Conservation (phyloP, 1,284 basidiomycete species). For the Cryptococcus amylolentus region DNA sequence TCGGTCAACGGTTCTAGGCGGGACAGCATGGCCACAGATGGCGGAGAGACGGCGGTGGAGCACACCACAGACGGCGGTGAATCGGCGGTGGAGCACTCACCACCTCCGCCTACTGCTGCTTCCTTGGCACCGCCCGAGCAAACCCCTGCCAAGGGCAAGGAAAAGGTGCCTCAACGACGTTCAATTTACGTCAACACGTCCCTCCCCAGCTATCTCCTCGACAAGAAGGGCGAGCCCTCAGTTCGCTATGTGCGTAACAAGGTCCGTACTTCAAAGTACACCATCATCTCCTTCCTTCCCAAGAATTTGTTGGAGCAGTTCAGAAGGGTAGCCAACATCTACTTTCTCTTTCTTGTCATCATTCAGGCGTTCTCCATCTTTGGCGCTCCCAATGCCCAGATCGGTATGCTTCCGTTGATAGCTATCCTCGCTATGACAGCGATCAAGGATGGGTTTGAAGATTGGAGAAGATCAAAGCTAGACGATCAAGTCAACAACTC, state of each 20-base stretch:
- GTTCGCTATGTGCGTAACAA: slow-evolving; percentile 84
- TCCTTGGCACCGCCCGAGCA: background rate
- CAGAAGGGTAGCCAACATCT: slow-evolving; percentile 84
- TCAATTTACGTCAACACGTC: slow-evolving; percentile 72
- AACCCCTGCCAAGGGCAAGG: slow-evolving; percentile 6
- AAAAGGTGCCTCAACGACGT: slow-evolving; percentile 52
- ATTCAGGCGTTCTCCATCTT: slow-evolving; percentile 89
- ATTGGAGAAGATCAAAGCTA: slow-evolving; percentile 77
- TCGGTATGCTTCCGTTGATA: slow-evolving; percentile 80
- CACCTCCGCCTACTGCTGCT: background rate
- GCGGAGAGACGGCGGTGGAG: background rate
- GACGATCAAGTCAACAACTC: slow-evolving; percentile 66
- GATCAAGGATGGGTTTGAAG: slow-evolving; percentile 92
- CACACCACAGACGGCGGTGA: background rate
- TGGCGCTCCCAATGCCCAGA: slow-evolving; percentile 77
- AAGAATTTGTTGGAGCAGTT: slow-evolving; percentile 92
- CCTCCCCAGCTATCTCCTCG: slow-evolving; percentile 24
- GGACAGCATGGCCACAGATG: background rate
- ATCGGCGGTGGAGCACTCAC: background rate
- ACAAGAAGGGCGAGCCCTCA: slow-evolving; percentile 66
- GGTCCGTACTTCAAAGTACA: slow-evolving; percentile 93
- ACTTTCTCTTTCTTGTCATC: slow-evolving; percentile 80
- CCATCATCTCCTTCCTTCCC: slow-evolving; percentile 84
- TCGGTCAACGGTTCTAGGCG: background rate
- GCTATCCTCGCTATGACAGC: slow-evolving; percentile 86